These are phyloP conservation scores for Tuber brumale DNA, from an alignment of 495 filamentous ascomycete species.

Conservation along the genomic window DNA sequence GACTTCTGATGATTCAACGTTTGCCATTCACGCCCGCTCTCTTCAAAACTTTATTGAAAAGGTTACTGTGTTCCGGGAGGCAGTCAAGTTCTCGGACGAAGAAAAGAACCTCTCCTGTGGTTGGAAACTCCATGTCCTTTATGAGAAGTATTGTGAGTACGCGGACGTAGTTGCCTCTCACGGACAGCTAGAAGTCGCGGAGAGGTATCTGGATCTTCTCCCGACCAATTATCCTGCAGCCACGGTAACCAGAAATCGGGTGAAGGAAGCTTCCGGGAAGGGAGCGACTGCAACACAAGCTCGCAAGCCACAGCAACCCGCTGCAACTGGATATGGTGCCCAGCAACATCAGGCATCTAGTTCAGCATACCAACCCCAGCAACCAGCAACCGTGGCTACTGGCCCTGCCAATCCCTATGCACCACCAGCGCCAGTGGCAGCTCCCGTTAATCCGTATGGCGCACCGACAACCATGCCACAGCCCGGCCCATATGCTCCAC, in stretches of 20 bases:
- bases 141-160: slow-evolving; percentile 95
- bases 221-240: slow-evolving; percentile 81
- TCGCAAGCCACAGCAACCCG: slow-evolving; percentile 38
- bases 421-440: slow-evolving; percentile 31
- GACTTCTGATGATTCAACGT: slow-evolving; percentile 63
- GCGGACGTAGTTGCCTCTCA: slow-evolving; percentile 89
- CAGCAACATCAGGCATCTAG: slow-evolving; percentile 42
- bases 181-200: slow-evolving; percentile 75
- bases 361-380: slow-evolving; percentile 44
- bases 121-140: slow-evolving; percentile 85
- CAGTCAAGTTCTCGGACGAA: slow-evolving; percentile 79
- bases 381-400: slow-evolving; percentile 38
- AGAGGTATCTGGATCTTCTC: slow-evolving; percentile 85
- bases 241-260: slow-evolving; percentile 75
- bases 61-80: slow-evolving; percentile 92
- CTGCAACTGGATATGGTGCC: slow-evolving; percentile 42
- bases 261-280: slow-evolving; percentile 78
- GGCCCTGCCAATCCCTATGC: slow-evolving; percentile 39
- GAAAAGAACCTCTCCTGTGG: slow-evolving; percentile 62
- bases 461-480: slow-evolving; percentile 45
- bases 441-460: slow-evolving; percentile 35
- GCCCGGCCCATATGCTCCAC: slow-evolving; percentile 59
- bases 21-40: slow-evolving; percentile 83
- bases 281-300: slow-evolving; percentile 41
- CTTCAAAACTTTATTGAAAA: slow-evolving; percentile 95